Evolutionary conservation across 495 filamentous ascomycete genomes (phyloP).

Genomic region (Aspergillus homomorphus): DNA sequence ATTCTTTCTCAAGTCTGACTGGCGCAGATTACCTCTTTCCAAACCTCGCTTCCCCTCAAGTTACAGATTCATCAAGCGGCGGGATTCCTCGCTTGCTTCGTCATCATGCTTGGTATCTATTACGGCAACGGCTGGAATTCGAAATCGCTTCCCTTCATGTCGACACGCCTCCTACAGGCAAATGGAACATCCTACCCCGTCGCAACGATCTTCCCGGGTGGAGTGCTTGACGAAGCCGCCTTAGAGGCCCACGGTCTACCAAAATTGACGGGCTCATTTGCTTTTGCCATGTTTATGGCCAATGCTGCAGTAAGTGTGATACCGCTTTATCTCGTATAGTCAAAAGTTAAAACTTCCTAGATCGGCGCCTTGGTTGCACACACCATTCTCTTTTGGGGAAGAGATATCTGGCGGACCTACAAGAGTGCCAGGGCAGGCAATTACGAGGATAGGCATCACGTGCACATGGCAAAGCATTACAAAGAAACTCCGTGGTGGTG

Average conservation of each 20-base stretch:
- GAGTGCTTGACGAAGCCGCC: conserved; percentile 32
- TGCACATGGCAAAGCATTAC: conserved; percentile 43
- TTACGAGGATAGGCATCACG: conserved; percentile 47
- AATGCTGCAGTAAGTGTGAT: conserved; percentile 31
- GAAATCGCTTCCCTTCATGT: conserved; percentile 50
- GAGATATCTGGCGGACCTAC: conserved; percentile 29
- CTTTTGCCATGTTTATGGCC: conserved; percentile 30
- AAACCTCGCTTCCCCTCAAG: conserved; percentile 33
- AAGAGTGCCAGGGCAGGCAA: conserved; percentile 26
- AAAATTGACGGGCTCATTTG: conserved; percentile 42
- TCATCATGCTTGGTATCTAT: conserved; percentile 38
- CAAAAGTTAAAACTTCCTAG: conserved; percentile 14
- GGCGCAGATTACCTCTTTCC: conserved; percentile 30
- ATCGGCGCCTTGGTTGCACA: conserved; percentile 37
- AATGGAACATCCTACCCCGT: conserved; percentile 31
- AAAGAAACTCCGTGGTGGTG: conserved; percentile 55
- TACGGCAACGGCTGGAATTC: conserved; percentile 53
- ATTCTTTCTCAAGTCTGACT: conserved; percentile 7
- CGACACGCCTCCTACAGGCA: conserved; percentile 32
- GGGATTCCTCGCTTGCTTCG: conserved; percentile 43
- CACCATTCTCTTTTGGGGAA: conserved; percentile 35
- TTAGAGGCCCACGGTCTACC: conserved; percentile 39
- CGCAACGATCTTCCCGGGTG: conserved; percentile 29
- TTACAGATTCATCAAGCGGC: conserved; percentile 41
- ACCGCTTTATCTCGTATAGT: background rate